A percentile compares a stretch with the other conserved stretches of the same genome.
Conservation (phyloP, 345 rosid genomes). For the Kandelia obovata region DNA sequence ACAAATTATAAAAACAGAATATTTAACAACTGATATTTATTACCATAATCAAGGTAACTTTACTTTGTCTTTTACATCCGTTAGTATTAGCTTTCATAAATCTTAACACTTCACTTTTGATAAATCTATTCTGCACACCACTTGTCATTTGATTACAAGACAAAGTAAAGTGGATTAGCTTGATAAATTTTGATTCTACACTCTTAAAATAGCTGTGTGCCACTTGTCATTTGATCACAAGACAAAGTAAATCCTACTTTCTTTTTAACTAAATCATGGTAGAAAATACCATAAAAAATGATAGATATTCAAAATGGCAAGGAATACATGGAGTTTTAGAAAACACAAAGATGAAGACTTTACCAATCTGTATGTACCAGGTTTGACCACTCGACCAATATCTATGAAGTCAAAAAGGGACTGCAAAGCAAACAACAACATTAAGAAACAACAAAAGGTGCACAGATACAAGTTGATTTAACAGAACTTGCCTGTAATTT, state of each 20-base stretch:
- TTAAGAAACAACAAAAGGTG: slow-evolving; percentile 1
- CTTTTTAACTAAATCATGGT: too few relatives aligned
- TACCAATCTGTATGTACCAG: slow-evolving; percentile 93
- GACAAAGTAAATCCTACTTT: too few relatives aligned
- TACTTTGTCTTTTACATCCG: too few relatives aligned
- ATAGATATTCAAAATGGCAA: neutral
- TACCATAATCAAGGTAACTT: neutral
- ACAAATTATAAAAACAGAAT: neutral
- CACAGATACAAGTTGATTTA: neutral
- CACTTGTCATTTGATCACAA: too few relatives aligned
- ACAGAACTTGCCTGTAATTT: slow-evolving; percentile 58
- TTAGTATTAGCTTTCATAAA: too few relatives aligned
- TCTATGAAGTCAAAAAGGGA: slow-evolving; percentile 90
- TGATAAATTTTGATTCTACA: too few relatives aligned
- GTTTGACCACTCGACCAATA: slow-evolving; percentile 76
- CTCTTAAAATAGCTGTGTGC: too few relatives aligned
- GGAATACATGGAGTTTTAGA: neutral
- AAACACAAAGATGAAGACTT: slow-evolving; percentile 9
- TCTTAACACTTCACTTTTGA: too few relatives aligned
- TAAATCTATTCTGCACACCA: too few relatives aligned
- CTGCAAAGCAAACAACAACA: slow-evolving; percentile 42
- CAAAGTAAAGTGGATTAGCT: too few relatives aligned
- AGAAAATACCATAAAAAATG: neutral
- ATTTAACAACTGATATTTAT: neutral
- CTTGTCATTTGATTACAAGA: too few relatives aligned